A percentile compares a stretch with the other conserved stretches of the same genome.
Evolutionary conservation across 164 flowering plant species (phyloP).

Genomic region (Saururus chinensis): DNA sequence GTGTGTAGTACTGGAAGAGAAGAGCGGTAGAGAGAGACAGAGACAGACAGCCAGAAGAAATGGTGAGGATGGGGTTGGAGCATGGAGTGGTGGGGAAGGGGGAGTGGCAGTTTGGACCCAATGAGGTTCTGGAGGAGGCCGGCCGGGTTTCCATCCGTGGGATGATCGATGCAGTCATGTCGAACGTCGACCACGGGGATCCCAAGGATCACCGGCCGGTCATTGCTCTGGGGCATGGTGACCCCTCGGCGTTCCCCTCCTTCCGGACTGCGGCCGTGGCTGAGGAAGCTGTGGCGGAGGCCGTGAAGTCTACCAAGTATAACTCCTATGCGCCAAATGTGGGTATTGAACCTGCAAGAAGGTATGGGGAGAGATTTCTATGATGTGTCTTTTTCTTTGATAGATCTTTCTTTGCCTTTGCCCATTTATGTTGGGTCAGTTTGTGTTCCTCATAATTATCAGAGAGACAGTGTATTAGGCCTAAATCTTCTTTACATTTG

Average conservation of each 20-base stretch:
- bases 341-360: constrained; percentile 17
- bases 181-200: constrained; percentile 12
- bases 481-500: background rate
- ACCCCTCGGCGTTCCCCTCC: constrained; percentile 29
- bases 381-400: background rate
- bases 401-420: background rate
- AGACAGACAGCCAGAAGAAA: no score
- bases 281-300: constrained; percentile 24
- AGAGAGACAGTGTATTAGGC: background rate
- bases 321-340: constrained; percentile 18
- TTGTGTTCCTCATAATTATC: no score
- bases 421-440: background rate
- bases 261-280: constrained; percentile 23
- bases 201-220: constrained; percentile 4
- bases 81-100: constrained; percentile 5
- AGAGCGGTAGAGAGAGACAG: no score
- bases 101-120: constrained; percentile 20
- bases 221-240: constrained; percentile 34
- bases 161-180: constrained; percentile 11
- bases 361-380: background rate
- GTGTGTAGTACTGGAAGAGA: no score
- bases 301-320: constrained; percentile 20
- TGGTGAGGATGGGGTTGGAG: background rate
- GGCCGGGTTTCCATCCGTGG: constrained; percentile 16
- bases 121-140: constrained; percentile 13